Evolutionary conservation across 495 filamentous ascomycete genomes (phyloP).

Genomic region (Stereocaulon alpinum): DNA sequence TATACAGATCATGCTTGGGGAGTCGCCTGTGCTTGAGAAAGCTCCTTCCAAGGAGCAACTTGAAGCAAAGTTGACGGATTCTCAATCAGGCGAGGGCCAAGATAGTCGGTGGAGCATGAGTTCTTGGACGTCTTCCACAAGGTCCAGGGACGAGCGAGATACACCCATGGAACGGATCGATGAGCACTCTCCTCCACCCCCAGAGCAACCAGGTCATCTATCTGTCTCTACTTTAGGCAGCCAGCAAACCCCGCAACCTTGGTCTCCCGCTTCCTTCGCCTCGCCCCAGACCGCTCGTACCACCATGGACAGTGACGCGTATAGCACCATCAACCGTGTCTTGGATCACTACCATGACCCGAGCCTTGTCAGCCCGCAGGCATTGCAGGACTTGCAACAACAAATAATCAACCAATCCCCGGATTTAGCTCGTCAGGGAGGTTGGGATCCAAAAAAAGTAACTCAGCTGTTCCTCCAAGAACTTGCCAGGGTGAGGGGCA

Average conservation of each 20-base stretch:
- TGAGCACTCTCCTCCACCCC: slow-evolving; percentile 16
- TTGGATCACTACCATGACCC: slow-evolving; percentile 34
- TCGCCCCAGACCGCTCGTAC: slow-evolving; percentile 19
- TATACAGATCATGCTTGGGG: slow-evolving; percentile 50
- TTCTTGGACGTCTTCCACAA: slow-evolving; percentile 43
- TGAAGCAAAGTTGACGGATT: slow-evolving; percentile 24
- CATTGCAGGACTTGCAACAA: slow-evolving; percentile 25
- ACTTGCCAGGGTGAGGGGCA: slow-evolving; percentile 33
- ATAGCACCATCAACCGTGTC: slow-evolving; percentile 34
- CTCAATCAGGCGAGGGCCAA: slow-evolving; percentile 18
- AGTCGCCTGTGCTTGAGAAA: slow-evolving; percentile 33
- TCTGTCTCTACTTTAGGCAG: slow-evolving; percentile 19
- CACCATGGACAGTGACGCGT: slow-evolving; percentile 33
- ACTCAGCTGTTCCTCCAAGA: slow-evolving; percentile 45
- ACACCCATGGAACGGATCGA: slow-evolving; percentile 22
- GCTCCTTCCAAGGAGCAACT: slow-evolving; percentile 26
- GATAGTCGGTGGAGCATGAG: slow-evolving; percentile 41
- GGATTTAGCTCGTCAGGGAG: slow-evolving; percentile 39
- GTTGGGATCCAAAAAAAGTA: slow-evolving; percentile 44
- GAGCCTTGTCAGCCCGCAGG: slow-evolving; percentile 20
- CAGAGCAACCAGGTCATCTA: slow-evolving; percentile 8
- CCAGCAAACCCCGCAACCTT: slow-evolving; percentile 20
- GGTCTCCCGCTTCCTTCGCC: slow-evolving; percentile 20
- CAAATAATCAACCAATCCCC: slow-evolving; percentile 30
- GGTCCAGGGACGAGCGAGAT: slow-evolving; percentile 28